Conservation (phyloP, 768 basidiomycete species). For the Daedalea quercina region DNA sequence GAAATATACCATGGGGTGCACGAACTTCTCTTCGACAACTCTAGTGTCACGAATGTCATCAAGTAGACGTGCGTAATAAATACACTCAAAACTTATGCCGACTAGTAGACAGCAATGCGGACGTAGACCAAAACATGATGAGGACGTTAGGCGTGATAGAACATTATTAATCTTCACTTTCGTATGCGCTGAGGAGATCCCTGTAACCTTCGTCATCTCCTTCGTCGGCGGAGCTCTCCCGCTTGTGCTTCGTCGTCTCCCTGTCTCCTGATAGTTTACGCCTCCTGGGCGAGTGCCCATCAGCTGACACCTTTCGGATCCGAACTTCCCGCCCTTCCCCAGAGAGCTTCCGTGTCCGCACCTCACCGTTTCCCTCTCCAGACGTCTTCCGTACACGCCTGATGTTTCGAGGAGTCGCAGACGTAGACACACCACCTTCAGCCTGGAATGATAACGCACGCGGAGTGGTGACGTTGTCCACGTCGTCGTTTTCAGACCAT, state of each 20-base stretch:
- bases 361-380: slow-evolving; percentile 14
- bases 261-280: slow-evolving; percentile 26
- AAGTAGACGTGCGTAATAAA: neutral
- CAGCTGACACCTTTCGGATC: slow-evolving; percentile 20
- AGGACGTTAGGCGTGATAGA: neutral
- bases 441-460: slow-evolving; percentile 44
- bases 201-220: slow-evolving; percentile 75
- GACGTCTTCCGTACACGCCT: slow-evolving; percentile 17
- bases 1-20: slow-evolving; percentile 59
- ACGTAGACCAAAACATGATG: neutral
- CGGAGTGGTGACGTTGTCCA: slow-evolving; percentile 43
- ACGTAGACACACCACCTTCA: slow-evolving; percentile 16
- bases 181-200: slow-evolving; percentile 74
- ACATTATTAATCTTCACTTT: slow-evolving; percentile 54
- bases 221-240: slow-evolving; percentile 66
- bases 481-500: slow-evolving; percentile 37
- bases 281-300: slow-evolving; percentile 10
- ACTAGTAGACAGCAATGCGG: neutral
- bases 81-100: neutral
- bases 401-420: slow-evolving; percentile 22
- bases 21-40: slow-evolving; percentile 27
- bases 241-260: slow-evolving; percentile 29
- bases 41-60: neutral
- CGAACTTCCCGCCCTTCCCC: slow-evolving; percentile 31
- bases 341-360: slow-evolving; percentile 37